Evolutionary conservation across 2,329 filamentous ascomycete species (phyloP), one percentile per base, ranked within the genome.

Genomic region (Zasmidium citrigriseum): DNA sequence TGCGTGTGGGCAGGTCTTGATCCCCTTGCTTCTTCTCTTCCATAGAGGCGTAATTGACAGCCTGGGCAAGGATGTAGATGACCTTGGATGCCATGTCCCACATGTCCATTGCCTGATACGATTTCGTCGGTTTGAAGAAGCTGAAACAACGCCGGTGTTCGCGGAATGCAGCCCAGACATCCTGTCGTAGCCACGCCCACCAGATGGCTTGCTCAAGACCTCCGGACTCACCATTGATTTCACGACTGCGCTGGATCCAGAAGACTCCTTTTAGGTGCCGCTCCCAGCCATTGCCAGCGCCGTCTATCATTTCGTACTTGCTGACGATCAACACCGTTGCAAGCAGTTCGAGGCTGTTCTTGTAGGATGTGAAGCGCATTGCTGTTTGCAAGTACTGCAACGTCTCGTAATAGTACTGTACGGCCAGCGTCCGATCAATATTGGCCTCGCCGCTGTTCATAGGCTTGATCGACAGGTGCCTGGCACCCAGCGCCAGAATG

Each of bases 181-280:
- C 86, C 66, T 88, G 86, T n/a, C 83, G 76, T 2, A 88, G 73
- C 86, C 85, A 88, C 0, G 82, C 80, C 85, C 86, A 88, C 86
- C 85, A 88, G 0, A 84, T 82, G 0, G 84, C 82, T 61, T 82
- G 80, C 45, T 82, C 77, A 0, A 88, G 73, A 0, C 84, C 83
- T 0, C 81, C 80, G 0, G 79, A 82, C 51, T 83, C 83, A 1
- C 84, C 85, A 55, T 87, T 78, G 46, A 86, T 85, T 49, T 85
- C 78, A 53, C 85, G 83, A 0, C 81, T 84, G n/a, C 84, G 75
- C 57, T 87, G 82, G 16, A 88, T 87, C 82, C 85, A 87, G 62
- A 87, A 88, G 0, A 87, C 83, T 0, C 85, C 85, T 65, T 86
- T 83, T 0, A 88, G 74, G 66, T 88, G 85, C 2, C 83, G 75